Conservation (phyloP, 352 stramenopile species). For the Pythium rishiriense region DNA sequence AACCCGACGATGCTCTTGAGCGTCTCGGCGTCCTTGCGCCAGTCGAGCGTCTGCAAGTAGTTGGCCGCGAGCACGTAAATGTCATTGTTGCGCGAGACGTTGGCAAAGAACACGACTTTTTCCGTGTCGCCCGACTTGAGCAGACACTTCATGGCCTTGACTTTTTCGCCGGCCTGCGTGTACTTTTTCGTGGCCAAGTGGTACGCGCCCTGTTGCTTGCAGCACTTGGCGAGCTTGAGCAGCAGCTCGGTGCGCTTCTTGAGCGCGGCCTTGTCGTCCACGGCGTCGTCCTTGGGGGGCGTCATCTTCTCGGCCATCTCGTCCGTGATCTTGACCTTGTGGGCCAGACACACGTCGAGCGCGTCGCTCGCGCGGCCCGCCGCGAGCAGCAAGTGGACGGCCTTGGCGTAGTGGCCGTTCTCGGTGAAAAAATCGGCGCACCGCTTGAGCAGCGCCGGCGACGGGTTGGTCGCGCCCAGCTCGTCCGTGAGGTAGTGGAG, state of each 20-base stretch:
- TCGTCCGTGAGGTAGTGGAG: constrained; percentile 86
- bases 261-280: constrained; percentile 39
- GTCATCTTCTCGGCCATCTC: constrained; percentile 93
- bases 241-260: constrained; percentile 84
- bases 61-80: constrained; percentile 96
- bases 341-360: constrained; percentile 88
- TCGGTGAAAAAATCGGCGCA: constrained; percentile 93
- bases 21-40: constrained; percentile 87
- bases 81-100: constrained; percentile 89
- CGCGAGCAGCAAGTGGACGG: constrained; percentile 88
- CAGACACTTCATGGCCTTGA: constrained; percentile 95
- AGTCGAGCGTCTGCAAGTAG: constrained; percentile 95
- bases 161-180: constrained; percentile 91
- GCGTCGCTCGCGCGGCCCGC: constrained; percentile 71
- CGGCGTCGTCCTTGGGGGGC: constrained; percentile 74
- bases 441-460: constrained; percentile 83
- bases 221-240: constrained; percentile 90
- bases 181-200: constrained; percentile 96
- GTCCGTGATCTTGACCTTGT: constrained; percentile 90
- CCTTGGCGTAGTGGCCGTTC: constrained; percentile 91
- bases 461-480: constrained; percentile 61
- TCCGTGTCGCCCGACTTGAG: constrained; percentile 95
- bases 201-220: constrained; percentile 92
- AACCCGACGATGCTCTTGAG: constrained; percentile 94
- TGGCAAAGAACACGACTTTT: constrained; percentile 95